These are phyloP conservation scores for Camellia granthamiana DNA, from an alignment of 148 eudicot genomes.

Conservation along the genomic window DNA sequence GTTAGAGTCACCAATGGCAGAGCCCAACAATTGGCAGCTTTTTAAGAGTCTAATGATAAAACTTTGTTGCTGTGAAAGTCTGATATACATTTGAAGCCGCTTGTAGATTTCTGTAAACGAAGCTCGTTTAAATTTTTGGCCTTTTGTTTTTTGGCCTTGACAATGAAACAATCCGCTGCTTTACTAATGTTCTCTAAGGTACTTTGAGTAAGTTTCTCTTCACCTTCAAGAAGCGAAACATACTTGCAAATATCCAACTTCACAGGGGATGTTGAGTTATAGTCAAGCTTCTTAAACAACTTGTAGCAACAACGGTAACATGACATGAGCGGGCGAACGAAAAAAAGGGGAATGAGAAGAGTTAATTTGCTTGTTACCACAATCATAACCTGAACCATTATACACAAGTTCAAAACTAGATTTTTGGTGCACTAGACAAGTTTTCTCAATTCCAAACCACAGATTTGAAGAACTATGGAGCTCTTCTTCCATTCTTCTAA, in stretches of 20 bases:
- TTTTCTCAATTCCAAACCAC: background rate
- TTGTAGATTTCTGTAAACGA: background rate
- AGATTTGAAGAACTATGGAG: background rate
- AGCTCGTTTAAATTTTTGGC: conserved; percentile 8
- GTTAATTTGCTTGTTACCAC: conserved; percentile 2
- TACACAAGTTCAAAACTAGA: background rate
- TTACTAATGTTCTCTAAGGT: background rate
- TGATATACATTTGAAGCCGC: background rate
- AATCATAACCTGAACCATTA: conserved; percentile 6
- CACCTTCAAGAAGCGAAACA: background rate
- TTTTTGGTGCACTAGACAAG: background rate
- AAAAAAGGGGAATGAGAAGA: background rate
- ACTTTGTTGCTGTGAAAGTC: background rate
- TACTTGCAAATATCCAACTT: background rate
- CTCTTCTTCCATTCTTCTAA: conserved; percentile 18
- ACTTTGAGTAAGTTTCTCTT: background rate
- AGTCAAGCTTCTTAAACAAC: too few relatives aligned
- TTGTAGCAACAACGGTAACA: background rate
- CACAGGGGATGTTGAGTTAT: background rate
- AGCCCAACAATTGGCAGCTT: background rate
- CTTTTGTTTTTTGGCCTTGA: background rate
- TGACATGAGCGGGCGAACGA: background rate
- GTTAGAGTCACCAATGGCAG: background rate
- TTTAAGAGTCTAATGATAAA: background rate
- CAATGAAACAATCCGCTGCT: background rate